Evolutionary conservation across 495 filamentous ascomycete genomes (phyloP).

Genomic region (Xylaria telfairii): DNA sequence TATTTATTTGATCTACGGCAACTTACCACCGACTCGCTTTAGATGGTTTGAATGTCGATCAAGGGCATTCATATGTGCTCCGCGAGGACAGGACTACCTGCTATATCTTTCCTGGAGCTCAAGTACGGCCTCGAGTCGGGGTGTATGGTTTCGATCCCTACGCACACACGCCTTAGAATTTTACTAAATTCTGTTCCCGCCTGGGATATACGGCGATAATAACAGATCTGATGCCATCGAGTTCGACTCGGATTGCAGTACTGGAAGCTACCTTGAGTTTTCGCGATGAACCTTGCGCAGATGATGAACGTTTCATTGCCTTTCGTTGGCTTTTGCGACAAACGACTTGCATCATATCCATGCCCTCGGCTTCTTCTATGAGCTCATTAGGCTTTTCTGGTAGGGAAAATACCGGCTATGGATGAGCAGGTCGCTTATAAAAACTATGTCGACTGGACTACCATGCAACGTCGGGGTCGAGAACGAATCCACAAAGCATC

Average conservation of each 20-base stretch:
- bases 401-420: conserved; percentile 8
- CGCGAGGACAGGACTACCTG: neutral
- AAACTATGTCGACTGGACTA: conserved; percentile 29
- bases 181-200: neutral
- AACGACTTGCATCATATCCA: neutral
- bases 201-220: neutral
- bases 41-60: neutral
- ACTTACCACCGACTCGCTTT: neutral
- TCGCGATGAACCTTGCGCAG: neutral
- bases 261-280: neutral
- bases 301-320: neutral
- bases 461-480: conserved; percentile 35
- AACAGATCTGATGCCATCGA: neutral
- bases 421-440: neutral
- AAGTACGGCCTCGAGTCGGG: neutral
- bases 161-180: neutral
- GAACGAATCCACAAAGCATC: conserved; percentile 33
- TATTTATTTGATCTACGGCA: too few species aligned
- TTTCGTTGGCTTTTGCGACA: neutral
- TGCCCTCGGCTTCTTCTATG: neutral
- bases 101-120: neutral
- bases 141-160: neutral
- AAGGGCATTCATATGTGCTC: neutral
- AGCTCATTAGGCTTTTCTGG: neutral
- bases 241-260: neutral